These are phyloP conservation scores for Lodderomyces orthopsilosis DNA, from an alignment of 1,139 yeast genomes.

Conservation along the genomic window DNA sequence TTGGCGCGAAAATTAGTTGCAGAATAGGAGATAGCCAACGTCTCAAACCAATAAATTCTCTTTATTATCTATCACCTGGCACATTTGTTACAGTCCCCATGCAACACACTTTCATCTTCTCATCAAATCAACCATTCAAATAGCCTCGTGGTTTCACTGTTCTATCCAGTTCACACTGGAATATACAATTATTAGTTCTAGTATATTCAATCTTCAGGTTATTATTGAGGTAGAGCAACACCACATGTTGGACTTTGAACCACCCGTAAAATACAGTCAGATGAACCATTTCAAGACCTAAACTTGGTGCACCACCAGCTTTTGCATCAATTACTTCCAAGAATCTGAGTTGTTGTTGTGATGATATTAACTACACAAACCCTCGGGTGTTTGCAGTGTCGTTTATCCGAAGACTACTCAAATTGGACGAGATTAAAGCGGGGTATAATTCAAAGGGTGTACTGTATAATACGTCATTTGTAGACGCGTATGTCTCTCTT, in stretches of 20 bases:
- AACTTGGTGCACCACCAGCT: constrained; percentile 55
- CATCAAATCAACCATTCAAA: constrained; percentile 40
- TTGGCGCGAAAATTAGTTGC: too few relatives aligned
- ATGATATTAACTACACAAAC: constrained; percentile 23
- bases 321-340: constrained; percentile 51
- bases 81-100: background rate
- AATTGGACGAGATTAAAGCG: constrained; percentile 19
- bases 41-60: too few relatives aligned
- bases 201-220: constrained; percentile 37
- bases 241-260: constrained; percentile 56
- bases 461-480: constrained; percentile 19
- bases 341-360: constrained; percentile 28
- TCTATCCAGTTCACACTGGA: constrained; percentile 23
- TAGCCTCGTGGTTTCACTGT: constrained; percentile 39
- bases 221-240: constrained; percentile 30
- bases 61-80: too few relatives aligned
- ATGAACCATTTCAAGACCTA: constrained; percentile 54
- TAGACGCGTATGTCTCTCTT: constrained; percentile 39
- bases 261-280: constrained; percentile 58
- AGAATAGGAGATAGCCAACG: too few relatives aligned
- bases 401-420: constrained; percentile 41
- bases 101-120: background rate
- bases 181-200: constrained; percentile 37
- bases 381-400: constrained; percentile 27
- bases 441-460: constrained; percentile 9